Percentiles rank a stretch among this genome's conserved stretches.
phyloP scores from a whole-genome alignment of 2,329 filamentous ascomycete species.

The Tolypocladium nubicola region DNA sequence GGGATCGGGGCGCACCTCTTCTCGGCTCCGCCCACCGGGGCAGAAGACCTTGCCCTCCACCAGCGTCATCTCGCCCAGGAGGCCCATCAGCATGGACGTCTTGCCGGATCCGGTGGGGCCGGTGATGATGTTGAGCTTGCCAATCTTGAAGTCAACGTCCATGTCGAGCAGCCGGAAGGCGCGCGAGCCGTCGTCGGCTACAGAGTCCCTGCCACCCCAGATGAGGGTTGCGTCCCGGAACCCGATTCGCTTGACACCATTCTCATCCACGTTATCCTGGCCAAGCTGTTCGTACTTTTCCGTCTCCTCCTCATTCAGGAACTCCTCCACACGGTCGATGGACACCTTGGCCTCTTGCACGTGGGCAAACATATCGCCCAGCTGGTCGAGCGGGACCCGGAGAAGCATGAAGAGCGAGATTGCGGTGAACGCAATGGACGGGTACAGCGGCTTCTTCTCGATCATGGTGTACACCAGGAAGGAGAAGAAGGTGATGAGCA shows the following conservation, averaged over 20 bases:
- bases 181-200: conserved; percentile 54
- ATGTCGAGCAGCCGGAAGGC: conserved; percentile 78
- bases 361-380: conserved; percentile 97
- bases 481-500: conserved; percentile 92
- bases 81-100: conserved; percentile 88
- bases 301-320: conserved; percentile 85
- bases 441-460: conserved; percentile 79
- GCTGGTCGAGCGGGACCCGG: conserved; percentile 83
- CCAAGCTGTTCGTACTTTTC: conserved; percentile 86
- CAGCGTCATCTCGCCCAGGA: conserved; percentile 91
- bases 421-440: conserved; percentile 90
- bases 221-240: conserved; percentile 78
- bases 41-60: conserved; percentile 72
- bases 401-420: conserved; percentile 93
- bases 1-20: conserved; percentile 72
- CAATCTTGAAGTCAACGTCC: conserved; percentile 71
- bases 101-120: conserved; percentile 93
- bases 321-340: conserved; percentile 91
- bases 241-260: conserved; percentile 67
- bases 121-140: conserved; percentile 83
- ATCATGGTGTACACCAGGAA: conserved; percentile 89
- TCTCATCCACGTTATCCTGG: conserved; percentile 54
- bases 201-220: conserved; percentile 66
- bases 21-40: conserved; percentile 74
- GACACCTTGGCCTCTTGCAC: conserved; percentile 97